These are phyloP conservation scores for Dactylellina haptotyla DNA, from an alignment of 2,329 filamentous ascomycete genomes.

Conservation along the genomic window DNA sequence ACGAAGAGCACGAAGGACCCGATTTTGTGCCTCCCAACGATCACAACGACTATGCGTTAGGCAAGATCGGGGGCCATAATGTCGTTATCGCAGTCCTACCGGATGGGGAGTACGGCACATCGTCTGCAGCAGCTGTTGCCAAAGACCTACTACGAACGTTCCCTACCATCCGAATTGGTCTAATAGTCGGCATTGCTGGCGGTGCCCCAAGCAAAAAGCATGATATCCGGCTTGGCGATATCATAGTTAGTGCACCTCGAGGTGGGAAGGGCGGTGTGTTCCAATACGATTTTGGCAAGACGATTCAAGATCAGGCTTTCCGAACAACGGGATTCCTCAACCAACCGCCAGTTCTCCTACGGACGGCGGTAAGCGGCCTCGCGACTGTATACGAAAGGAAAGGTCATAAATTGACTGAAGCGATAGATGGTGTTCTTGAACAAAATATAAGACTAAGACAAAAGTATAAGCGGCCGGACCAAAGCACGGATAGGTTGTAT, in stretches of 20 bases:
- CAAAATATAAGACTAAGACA: neutral
- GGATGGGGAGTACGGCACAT: constrained; percentile 58
- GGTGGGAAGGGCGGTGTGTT: constrained; percentile 57
- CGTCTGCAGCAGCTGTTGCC: constrained; percentile 59
- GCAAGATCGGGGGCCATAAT: constrained; percentile 59
- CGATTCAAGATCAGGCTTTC: constrained; percentile 55
- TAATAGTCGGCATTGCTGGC: constrained; percentile 58
- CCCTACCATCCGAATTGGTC: constrained; percentile 57
- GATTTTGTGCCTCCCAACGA: constrained; percentile 54
- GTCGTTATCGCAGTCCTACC: constrained; percentile 59
- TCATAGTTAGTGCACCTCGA: constrained; percentile 58
- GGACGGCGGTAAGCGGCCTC: neutral
- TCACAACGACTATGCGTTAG: constrained; percentile 59
- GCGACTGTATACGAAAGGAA: neutral
- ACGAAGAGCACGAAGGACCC: constrained; percentile 60
- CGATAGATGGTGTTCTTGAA: neutral
- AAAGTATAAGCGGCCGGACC: constrained; percentile 58
- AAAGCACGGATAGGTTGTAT: constrained; percentile 59
- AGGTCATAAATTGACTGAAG: neutral
- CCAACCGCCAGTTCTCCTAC: neutral
- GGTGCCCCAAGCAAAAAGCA: constrained; percentile 56
- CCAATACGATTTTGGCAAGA: constrained; percentile 60
- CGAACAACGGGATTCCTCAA: constrained; percentile 43
- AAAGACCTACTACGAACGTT: constrained; percentile 59
- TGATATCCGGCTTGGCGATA: constrained; percentile 61